phyloP scores from a whole-genome alignment of 169 alveolate species.

The Plasmodium berghei region DNA sequence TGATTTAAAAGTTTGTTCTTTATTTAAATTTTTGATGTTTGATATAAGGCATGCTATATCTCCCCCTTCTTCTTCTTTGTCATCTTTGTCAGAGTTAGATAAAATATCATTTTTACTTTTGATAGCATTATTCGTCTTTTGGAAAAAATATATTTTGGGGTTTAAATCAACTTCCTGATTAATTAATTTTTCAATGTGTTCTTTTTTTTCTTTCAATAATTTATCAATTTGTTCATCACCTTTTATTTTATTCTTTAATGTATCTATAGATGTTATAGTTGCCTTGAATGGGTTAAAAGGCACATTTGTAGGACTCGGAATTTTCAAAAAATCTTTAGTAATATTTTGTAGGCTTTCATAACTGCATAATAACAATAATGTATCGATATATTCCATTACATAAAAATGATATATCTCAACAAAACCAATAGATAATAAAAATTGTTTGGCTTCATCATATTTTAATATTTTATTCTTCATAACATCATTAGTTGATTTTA shows the following conservation, averaged over 20 bases:
- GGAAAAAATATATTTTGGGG: slow-evolving; percentile 45
- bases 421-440: slow-evolving; percentile 53
- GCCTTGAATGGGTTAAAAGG: slow-evolving; percentile 59
- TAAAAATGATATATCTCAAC: slow-evolving; percentile 25
- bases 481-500: slow-evolving; percentile 57
- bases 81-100: slow-evolving; percentile 16
- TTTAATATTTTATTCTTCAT: slow-evolving; percentile 66
- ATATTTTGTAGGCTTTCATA: slow-evolving; percentile 49
- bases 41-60: slow-evolving; percentile 42
- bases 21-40: slow-evolving; percentile 35
- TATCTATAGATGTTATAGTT: slow-evolving; percentile 40
- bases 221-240: slow-evolving; percentile 31
- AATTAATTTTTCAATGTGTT: slow-evolving; percentile 55
- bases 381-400: slow-evolving; percentile 61
- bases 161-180: slow-evolving; percentile 38
- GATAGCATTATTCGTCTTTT: background rate
- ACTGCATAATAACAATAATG: slow-evolving; percentile 41
- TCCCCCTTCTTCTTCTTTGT: slow-evolving; percentile 30
- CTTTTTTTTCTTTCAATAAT: slow-evolving; percentile 36
- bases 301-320: slow-evolving; percentile 6
- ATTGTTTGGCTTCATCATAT: slow-evolving; percentile 23
- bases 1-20: slow-evolving; percentile 67
- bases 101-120: background rate
- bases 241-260: slow-evolving; percentile 35
- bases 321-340: slow-evolving; percentile 33